Base-by-base conservation (phyloP, 129 eudicot genomes). In the Pulicaria dysenterica region DNA sequence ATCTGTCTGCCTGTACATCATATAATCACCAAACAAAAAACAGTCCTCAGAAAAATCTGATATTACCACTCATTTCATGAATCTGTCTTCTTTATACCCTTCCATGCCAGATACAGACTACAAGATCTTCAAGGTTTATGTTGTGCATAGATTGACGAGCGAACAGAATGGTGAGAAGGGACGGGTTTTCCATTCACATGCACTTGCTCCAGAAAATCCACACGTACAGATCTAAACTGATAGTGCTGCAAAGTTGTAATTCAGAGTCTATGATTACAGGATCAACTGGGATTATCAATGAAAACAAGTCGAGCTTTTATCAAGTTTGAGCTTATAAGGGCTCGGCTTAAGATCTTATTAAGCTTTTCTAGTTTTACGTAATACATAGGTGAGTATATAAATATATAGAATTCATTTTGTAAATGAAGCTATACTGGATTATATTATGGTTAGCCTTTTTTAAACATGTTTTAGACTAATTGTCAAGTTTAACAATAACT, bases 201-300 rank as follows among this genome's bases (percentile, higher is more conserved):
- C 69, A 94, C 79, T 88, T 90, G 99, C 81, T 94, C 89, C 70
- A 75, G 15, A 83, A 88, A 88, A 65, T 94, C 99, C 62, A 88
- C 91, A 10, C 99, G 99, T 34, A 94, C 76, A 37, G 97, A 86
- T 77, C 79, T 88, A 86, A 90, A 94, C 81, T 77, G 79, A 82
- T 94, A 94, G 15, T 6, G 9, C 99, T 94, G 96, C 58, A 63
- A 63, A 12, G 19, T 58, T 64, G 19, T 39, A 41, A 38, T 17
- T 14, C 11, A 72, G 45, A 68, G 6, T 10, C 14, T 24, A 2
- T 24, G 31, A 24, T 24, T 24, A 24, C 31, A 24, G 31, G 31
- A 24, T 24, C 31, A 24, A 24, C 31, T 24, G 31, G 31, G 31
- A 24, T 24, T 24, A 24, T 24, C 31, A 24, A 24, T 24, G 31